These are phyloP conservation scores for Aureobasidium mangrovei DNA, from an alignment of 2,329 filamentous ascomycete species.

Conservation along the genomic window DNA sequence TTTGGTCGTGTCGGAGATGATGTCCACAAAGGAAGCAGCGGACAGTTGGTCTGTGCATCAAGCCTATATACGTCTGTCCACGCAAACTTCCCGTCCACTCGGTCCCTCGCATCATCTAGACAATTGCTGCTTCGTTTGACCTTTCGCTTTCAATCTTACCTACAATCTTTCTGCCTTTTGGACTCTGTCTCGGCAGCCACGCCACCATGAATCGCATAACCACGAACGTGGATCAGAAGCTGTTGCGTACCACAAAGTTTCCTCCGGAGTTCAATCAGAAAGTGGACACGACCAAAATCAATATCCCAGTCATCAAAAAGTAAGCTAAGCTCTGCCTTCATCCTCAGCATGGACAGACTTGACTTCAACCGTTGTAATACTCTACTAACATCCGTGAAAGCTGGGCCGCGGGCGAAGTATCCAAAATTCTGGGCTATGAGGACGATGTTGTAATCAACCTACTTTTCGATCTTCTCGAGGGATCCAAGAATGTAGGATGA, in stretches of 20 bases:
- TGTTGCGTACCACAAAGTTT: conserved; percentile 86
- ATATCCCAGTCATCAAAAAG: conserved; percentile 97
- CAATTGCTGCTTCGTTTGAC: not conserved
- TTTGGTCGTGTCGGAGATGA: no score
- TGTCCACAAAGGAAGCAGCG: no score
- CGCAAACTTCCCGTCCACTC: no score
- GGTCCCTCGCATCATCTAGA: not conserved
- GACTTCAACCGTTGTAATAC: not conserved
- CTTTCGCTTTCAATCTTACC: not conserved
- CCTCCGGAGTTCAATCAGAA: conserved; percentile 88
- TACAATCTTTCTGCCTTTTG: not conserved
- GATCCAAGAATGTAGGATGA: conserved; percentile 60
- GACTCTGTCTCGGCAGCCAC: not conserved
- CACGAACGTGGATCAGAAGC: conserved; percentile 77
- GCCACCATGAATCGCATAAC: conserved; percentile 29
- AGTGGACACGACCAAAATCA: conserved; percentile 96
- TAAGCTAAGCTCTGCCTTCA: conserved; percentile 36
- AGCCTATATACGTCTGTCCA: no score
- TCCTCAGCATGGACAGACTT: not conserved
- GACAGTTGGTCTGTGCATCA: no score
- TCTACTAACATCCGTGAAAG: conserved; percentile 36
- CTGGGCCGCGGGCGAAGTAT: conserved; percentile 88
- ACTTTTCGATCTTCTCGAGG: conserved; percentile 61
- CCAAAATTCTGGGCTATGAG: conserved; percentile 79
- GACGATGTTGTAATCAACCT: conserved; percentile 95